Base-by-base conservation (phyloP, 352 stramenopile genomes). In the Globisporangium alternatum region DNA sequence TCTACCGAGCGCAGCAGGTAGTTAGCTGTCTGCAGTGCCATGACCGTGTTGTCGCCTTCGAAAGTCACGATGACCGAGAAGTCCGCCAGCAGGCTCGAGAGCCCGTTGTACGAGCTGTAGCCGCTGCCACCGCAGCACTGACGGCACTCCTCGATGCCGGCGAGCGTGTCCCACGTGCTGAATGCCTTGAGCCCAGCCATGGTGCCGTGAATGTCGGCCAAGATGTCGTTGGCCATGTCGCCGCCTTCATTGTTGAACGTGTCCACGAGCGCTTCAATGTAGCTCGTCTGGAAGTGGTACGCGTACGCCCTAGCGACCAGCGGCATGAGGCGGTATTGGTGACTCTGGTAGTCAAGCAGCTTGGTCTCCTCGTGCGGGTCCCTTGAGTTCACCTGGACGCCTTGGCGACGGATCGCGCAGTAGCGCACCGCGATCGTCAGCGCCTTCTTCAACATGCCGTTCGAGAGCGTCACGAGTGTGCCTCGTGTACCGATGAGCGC, bases 41-140 rank as follows among this genome's bases (percentile, higher is more conserved):
- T 89, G 78, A 99, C 97, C 25, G 97, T 95, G 76, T 98, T 99
- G 70, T 98, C 96, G 31, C 97, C 97, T 63, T 99, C 96, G 22
- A 98, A 98, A 1, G 96, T 99, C 49, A 97, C 96, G 60, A 97
- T 97, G 66, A 98, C 95, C 3, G 97, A 90, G 58, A 98, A 99
- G 55, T 97, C 94, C 0, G 90, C 90, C 10, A 97, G 76, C 21
- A 98, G 66, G 52, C 96, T 86, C 2, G 94, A 86, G 19, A 99
- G 75, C 5, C 90, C 96, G 44, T 84, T 98, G 64, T 88, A 91
- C 12, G 86, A 68, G 51, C 97, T 89, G 77, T 98, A 99, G 7
- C 97, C 97, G 64, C 98, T 96, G 45, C 97, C 97, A 19, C 97
- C 97, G 75, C 96, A 99, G 56, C 88, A 84, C 70, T 98, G 97